Evolutionary conservation across 768 basidiomycete genomes (phyloP), one percentile per base, ranked within the genome.

Genomic region (Neoboletus magnificus): DNA sequence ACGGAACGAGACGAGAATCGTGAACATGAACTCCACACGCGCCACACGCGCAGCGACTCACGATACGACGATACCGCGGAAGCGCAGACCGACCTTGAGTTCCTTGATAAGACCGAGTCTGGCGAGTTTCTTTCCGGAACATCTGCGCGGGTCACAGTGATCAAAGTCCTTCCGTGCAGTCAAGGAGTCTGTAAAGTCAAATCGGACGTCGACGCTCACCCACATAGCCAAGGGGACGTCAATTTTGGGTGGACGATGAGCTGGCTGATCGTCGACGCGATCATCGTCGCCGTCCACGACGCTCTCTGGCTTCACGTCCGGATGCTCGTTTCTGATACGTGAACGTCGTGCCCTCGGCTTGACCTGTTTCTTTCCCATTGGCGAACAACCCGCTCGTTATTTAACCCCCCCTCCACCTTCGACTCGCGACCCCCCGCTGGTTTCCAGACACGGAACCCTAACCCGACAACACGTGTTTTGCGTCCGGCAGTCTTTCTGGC

Each of bases 41-140:
- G 9, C 47, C 23, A 48, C 30, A 32, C 23, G 22, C n/a, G 9
- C 1, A 23, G 44, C 22, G 48, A 76, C 92, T 74, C 71, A 98
- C 94, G 94, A 95, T 61, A 99, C 82, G 32, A 98, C 96, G 45
- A 98, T 75, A 9, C 97, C 97, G 66, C 91, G 79, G 70, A 98
- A 98, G 42, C 91, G 80, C 33, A 87, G 78, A 0, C 95, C 95
- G 13, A 98, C 81, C 54, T 83, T 79, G 53, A 99, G 83, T 52
- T 91, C 86, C 56, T 81, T 85, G 68, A 98, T 89, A 23, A 99
- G 74, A 2, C 91, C 90, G 18, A 93, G 79, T 10, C 97, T 78
- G 3, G 91, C 79, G 6, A 99, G 83, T 68, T 91, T 95, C 77
- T 97, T 98, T 4, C 97, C 97, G 5, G 84, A 86, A 62, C 87